Conservation (phyloP, 768 basidiomycete species). For the Leccinellum luteum region DNA sequence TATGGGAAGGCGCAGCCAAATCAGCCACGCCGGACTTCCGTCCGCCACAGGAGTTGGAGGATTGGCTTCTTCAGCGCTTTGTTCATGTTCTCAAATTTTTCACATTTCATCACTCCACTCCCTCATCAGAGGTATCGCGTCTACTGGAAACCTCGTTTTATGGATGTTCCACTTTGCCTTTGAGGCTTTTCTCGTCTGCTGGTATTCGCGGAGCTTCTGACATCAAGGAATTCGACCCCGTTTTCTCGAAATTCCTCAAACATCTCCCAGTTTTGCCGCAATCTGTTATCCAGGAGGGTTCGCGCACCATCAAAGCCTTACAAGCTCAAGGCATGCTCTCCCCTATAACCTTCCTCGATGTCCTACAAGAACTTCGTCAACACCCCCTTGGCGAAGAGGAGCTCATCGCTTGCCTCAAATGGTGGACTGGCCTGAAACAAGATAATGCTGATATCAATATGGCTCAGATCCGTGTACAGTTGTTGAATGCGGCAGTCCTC, state of each 20-base stretch:
- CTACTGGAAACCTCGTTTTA: constrained; percentile 69
- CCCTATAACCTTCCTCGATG: constrained; percentile 77
- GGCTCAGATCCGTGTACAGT: constrained; percentile 48
- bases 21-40: constrained; percentile 26
- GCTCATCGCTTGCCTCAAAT: constrained; percentile 78
- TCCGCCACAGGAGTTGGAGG: constrained; percentile 41
- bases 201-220: constrained; percentile 11
- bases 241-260: constrained; percentile 73
- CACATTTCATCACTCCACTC: constrained; percentile 85
- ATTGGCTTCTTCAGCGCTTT: constrained; percentile 56
- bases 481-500: constrained; percentile 73
- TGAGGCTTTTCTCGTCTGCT: constrained; percentile 9
- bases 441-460: constrained; percentile 37
- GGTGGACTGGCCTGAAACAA: constrained; percentile 65
- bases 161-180: constrained; percentile 6
- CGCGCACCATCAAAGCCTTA: constrained; percentile 59
- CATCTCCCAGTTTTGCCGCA: constrained; percentile 72
- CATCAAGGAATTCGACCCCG: constrained; percentile 60
- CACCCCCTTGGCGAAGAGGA: constrained; percentile 71
- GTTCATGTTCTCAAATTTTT: constrained; percentile 88
- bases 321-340: constrained; percentile 64
- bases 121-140: constrained; percentile 72
- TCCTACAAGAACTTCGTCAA: constrained; percentile 69
- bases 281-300: constrained; percentile 52
- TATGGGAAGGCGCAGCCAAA: constrained; percentile 56